These are phyloP conservation scores for Microbotryum intermedium DNA, from an alignment of 1,284 basidiomycete genomes.

Conservation along the genomic window DNA sequence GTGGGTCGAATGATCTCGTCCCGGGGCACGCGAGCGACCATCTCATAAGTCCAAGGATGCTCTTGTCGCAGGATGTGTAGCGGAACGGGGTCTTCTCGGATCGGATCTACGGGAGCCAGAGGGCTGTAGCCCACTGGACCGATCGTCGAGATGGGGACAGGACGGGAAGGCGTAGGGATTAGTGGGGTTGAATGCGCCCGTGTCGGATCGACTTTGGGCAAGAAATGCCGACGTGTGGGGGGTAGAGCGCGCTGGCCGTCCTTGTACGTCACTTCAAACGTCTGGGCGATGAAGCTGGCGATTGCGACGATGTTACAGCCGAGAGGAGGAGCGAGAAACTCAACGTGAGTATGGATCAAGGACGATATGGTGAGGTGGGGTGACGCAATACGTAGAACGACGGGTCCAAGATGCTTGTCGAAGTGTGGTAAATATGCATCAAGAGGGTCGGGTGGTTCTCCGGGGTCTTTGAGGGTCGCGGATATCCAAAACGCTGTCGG, in stretches of 20 bases:
- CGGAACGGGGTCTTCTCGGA: conserved; percentile 12
- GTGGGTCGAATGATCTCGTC: conserved; percentile 22
- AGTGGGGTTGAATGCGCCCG: neutral
- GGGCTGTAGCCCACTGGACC: neutral
- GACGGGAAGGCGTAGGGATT: neutral
- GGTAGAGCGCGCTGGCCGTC: conserved; percentile 1
- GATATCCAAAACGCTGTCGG: conserved; percentile 8
- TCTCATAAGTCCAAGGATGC: conserved; percentile 13
- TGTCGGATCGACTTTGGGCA: conserved; percentile 20
- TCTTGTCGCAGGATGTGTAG: conserved; percentile 10
- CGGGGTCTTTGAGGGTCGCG: conserved; percentile 6
- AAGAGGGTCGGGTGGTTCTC: neutral
- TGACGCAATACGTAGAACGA: conserved; percentile 12
- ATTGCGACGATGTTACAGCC: conserved; percentile 16
- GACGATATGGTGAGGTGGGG: conserved; percentile 26
- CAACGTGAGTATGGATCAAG: conserved; percentile 11
- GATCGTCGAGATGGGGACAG: too few relatives aligned
- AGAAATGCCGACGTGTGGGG: conserved; percentile 3
- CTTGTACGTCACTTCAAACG: conserved; percentile 16
- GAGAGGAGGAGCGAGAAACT: conserved; percentile 15
- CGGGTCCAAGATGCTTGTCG: conserved; percentile 10
- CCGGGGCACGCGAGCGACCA: conserved; percentile 16
- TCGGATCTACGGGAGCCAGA: conserved; percentile 5
- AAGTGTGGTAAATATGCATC: neutral
- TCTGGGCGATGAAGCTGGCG: conserved; percentile 12